Conservation (phyloP, 179 eudicot species). For the Heliamphora pulchella region DNA sequence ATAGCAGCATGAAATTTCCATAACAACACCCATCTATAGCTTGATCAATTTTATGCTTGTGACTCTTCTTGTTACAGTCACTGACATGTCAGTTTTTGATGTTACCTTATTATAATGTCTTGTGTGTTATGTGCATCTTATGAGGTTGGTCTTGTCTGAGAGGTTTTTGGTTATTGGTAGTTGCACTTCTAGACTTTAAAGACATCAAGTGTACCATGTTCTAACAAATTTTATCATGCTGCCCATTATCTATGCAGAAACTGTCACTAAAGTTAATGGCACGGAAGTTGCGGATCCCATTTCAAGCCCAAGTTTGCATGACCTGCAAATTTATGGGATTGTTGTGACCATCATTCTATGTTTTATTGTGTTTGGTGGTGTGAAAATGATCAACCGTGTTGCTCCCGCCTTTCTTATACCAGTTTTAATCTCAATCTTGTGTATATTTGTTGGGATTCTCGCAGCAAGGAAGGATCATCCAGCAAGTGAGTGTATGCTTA, state of each 20-base stretch:
- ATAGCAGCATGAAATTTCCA: neutral
- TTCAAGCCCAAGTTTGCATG: slow-evolving; percentile 77
- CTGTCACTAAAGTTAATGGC: slow-evolving; percentile 68
- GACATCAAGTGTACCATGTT: neutral
- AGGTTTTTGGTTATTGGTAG: slow-evolving; percentile 13
- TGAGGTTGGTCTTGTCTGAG: neutral
- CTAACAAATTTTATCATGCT: neutral
- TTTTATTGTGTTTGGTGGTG: slow-evolving; percentile 96
- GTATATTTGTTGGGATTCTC: slow-evolving; percentile 80
- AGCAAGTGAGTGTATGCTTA: slow-evolving; percentile 40
- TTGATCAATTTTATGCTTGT: neutral
- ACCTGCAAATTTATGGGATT: slow-evolving; percentile 92
- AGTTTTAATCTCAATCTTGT: slow-evolving; percentile 73
- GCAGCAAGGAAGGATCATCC: slow-evolving; percentile 68
- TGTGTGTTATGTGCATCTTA: neutral
- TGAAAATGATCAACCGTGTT: slow-evolving; percentile 91
- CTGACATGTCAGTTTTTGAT: neutral
- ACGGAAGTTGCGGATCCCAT: slow-evolving; percentile 59
- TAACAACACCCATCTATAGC: neutral
- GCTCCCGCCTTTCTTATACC: slow-evolving; percentile 97
- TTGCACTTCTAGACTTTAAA: neutral
- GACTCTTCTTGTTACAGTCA: neutral
- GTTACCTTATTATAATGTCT: neutral
- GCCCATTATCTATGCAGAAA: slow-evolving; percentile 38
- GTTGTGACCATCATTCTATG: slow-evolving; percentile 85